These are phyloP conservation scores for Fusarium ramigenum DNA, from an alignment of 2,329 filamentous ascomycete species.

Conservation along the genomic window DNA sequence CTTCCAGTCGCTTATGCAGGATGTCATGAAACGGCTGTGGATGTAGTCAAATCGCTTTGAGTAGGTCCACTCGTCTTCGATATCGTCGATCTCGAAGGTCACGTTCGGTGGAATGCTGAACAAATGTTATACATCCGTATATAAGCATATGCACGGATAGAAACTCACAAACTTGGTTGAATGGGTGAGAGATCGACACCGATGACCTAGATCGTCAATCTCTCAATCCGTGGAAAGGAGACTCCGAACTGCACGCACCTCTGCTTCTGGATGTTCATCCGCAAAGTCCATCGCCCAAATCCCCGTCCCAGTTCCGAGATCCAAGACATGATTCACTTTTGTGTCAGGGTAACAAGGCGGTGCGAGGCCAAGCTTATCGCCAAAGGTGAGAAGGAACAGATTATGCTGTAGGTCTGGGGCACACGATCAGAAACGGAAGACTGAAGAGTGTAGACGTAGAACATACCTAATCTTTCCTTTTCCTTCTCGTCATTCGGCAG, in stretches of 20 bases:
- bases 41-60: not conserved
- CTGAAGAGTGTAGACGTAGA: rapidly evolving
- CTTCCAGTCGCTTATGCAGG: not conserved
- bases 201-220: not conserved
- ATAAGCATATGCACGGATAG: rapidly evolving
- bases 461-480: not conserved
- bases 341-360: not conserved
- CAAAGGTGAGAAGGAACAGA: not conserved
- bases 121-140: too few relatives aligned
- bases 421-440: not conserved
- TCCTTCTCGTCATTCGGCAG: not conserved
- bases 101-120: not conserved
- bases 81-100: not conserved
- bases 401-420: not conserved
- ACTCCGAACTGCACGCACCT: not conserved
- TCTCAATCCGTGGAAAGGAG: rapidly evolving
- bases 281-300: slow-evolving; percentile 2
- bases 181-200: not conserved
- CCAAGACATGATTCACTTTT: not conserved
- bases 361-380: not conserved
- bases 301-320: slow-evolving; percentile 5
- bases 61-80: not conserved
- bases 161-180: not conserved
- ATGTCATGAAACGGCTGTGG: not conserved
- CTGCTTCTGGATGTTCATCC: not conserved